Conservation (phyloP, 495 filamentous ascomycete species). For the Neurospora cerealis region DNA sequence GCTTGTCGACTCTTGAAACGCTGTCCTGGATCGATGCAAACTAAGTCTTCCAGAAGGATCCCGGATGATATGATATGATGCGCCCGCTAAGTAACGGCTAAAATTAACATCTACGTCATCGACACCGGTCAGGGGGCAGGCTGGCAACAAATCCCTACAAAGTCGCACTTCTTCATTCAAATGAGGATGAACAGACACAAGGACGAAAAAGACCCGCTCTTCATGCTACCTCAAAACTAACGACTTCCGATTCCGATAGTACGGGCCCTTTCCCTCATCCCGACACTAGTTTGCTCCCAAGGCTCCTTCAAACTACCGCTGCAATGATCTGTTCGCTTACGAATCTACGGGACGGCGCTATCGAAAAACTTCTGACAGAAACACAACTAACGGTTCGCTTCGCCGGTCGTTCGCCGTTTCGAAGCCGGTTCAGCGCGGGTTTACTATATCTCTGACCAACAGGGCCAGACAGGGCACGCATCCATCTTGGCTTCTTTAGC, state of each 20-base stretch:
- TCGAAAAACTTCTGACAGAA: background rate
- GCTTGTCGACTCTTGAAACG: background rate
- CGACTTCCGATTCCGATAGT: conserved; percentile 4
- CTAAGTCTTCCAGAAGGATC: background rate
- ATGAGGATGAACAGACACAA: conserved; percentile 3
- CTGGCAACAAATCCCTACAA: background rate
- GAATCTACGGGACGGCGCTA: background rate
- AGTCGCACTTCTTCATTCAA: background rate
- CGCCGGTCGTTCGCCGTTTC: background rate
- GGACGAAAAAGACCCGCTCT: background rate
- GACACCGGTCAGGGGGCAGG: background rate
- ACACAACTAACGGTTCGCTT: background rate
- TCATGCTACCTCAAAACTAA: conserved; percentile 4
- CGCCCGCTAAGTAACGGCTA: background rate
- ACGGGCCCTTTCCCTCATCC: conserved; percentile 3
- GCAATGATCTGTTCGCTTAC: background rate
- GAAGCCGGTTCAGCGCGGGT: background rate
- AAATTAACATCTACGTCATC: background rate
- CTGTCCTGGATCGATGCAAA: background rate
- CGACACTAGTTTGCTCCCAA: background rate
- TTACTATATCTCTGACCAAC: background rate
- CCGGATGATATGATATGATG: background rate
- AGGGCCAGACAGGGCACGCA: background rate
- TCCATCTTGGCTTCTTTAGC: background rate
- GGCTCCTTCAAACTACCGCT: background rate